Evolutionary conservation across 106 monocot genomes (phyloP).

Genomic region (Acanthochlamys bracteata): DNA sequence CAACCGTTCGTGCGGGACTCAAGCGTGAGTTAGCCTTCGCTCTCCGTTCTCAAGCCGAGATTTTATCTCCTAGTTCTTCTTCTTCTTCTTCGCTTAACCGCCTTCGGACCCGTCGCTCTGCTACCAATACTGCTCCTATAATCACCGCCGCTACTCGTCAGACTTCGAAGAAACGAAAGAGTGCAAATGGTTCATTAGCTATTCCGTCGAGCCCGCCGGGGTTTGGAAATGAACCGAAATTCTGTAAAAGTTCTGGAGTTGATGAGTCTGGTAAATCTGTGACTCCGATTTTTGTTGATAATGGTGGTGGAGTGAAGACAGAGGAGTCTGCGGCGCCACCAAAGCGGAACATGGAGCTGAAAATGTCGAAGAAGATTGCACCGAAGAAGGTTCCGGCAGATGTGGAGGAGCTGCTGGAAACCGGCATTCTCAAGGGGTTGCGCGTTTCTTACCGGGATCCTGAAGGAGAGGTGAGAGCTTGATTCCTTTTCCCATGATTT

Average conservation of each 20-base stretch:
- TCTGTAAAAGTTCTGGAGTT: no score
- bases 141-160: neutral
- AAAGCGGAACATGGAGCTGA: constrained; percentile 1
- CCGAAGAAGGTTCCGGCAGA: neutral
- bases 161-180: neutral
- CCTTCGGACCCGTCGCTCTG: neutral
- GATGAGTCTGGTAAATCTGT: no score
- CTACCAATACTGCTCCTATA: neutral
- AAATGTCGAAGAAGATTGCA: constrained; percentile 3
- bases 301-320: no score
- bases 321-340: neutral
- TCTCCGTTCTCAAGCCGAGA: constrained; percentile 48
- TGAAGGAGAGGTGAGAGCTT: neutral
- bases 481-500: no score
- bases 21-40: constrained; percentile 90
- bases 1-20: constrained; percentile 61
- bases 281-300: no score
- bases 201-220: no score
- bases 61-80: constrained; percentile 23
- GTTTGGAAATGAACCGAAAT: no score
- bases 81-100: constrained; percentile 16
- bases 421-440: neutral
- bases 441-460: neutral
- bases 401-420: neutral
- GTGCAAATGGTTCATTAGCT: no score